Evolutionary conservation across 768 basidiomycete species (phyloP), one percentile per base, ranked within the genome.

Genomic region (Serendipita indica): DNA sequence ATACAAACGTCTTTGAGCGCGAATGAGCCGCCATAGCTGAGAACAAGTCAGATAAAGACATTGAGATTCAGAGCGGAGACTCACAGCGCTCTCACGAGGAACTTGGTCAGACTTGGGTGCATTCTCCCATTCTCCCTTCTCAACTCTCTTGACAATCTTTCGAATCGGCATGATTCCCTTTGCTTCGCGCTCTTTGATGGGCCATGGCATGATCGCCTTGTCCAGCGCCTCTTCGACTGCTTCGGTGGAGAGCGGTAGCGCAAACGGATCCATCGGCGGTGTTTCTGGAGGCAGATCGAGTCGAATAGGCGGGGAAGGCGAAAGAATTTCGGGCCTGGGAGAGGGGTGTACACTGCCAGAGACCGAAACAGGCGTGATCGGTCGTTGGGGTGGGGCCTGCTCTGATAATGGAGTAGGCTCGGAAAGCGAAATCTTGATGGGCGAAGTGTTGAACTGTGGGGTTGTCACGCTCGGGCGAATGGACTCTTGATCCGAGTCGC

Each of bases 81-180:
- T 20, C 20, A 54, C 49, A 16, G 49, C 49, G n/a, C 49, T 54
- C 49, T 54, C 22, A 16, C 49, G 20, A 10, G 49, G 49, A 30
- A 54, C 30, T n/a, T 27, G 16, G 7, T 54, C 49, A 20, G 32
- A 18, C 30, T 25, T 54, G 16, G 22, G 7, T 20, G 4, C 7
- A 10, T 27, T 28, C 22, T 54, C 49, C 49, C 49, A 54, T n/a
- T 54, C 20, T 4, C 49, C 49, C 22, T 28, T 54, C 22, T 54
- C 49, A 4, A 32, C 49, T 6, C 49, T 18, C 49, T 54, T 54
- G 16, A 54, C 49, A 54, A 54, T 54, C 49, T 54, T 54, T 33
- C 49, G 4, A 20, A 54, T 33, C 20, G 49, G 49, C 20, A 54
- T 16, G 16, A 54, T 30, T 10, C 49, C 49, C 4, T 16, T 16